Conservation (phyloP, 1,139 yeast genomes). For the Pichia sp. region DNA sequence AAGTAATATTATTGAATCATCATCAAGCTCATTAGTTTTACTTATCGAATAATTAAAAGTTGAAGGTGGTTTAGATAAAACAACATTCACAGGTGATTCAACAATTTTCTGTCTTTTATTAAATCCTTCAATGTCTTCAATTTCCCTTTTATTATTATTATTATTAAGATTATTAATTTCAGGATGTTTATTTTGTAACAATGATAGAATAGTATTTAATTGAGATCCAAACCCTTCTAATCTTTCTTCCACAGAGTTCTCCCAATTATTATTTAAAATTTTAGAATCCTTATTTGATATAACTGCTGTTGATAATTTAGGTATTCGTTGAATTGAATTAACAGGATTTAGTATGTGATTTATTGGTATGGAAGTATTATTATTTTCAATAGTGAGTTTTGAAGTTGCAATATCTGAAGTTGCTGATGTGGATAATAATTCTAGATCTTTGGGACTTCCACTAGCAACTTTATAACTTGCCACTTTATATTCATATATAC, state of each 20-base stretch:
- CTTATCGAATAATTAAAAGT: not conserved
- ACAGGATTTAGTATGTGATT: not conserved
- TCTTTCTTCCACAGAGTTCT: slow-evolving; percentile 31
- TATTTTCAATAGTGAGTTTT: no score
- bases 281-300: not conserved
- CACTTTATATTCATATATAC: slow-evolving; percentile 52
- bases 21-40: not conserved
- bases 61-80: not conserved
- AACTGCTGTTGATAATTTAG: not conserved
- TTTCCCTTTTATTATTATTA: no score
- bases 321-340: not conserved
- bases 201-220: slow-evolving; percentile 22
- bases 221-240: slow-evolving; percentile 30
- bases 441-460: no score
- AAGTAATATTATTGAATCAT: slow-evolving; percentile 2
- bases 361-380: not conserved
- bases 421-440: no score
- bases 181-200: slow-evolving; percentile 19
- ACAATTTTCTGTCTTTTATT: no score
- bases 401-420: no score
- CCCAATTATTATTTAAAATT: slow-evolving; percentile 20
- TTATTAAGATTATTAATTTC: not conserved
- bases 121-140: no score
- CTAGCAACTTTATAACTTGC: slow-evolving; percentile 39
- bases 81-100: no score